Evolutionary conservation across 2,329 filamentous ascomycete genomes (phyloP).

Genomic region (Hymenoscyphus salicellus): DNA sequence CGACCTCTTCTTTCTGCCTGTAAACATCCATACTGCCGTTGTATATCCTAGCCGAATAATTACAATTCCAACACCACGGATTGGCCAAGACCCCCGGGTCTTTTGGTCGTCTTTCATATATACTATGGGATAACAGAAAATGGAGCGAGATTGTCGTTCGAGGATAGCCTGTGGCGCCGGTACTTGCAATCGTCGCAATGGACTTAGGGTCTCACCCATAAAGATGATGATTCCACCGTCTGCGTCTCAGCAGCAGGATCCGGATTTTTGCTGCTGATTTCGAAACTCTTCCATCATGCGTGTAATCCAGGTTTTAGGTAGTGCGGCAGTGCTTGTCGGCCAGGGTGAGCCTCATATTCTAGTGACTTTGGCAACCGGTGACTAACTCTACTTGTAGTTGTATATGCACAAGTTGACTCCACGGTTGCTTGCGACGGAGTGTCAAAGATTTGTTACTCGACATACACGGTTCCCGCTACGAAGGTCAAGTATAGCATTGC

Average conservation of each 20-base stretch:
- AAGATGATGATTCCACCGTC: constrained; percentile 2
- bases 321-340: constrained; percentile 10
- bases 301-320: constrained; percentile 4
- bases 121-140: constrained; percentile 4
- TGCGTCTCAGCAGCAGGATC: constrained; percentile 8
- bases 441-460: constrained; percentile 21
- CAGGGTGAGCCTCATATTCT: constrained; percentile 3
- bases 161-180: constrained; percentile 6
- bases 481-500: constrained; percentile 19
- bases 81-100: constrained; percentile 8
- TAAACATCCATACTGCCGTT: not conserved
- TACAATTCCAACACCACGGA: constrained; percentile 7
- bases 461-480: constrained; percentile 12
- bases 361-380: not conserved
- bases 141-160: not conserved
- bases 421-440: constrained; percentile 16
- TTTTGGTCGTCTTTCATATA: not conserved
- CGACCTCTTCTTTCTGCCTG: constrained; percentile 10
- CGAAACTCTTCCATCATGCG: constrained; percentile 11
- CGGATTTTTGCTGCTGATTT: not conserved
- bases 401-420: constrained; percentile 17
- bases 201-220: constrained; percentile 6
- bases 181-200: constrained; percentile 3
- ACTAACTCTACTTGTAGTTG: constrained; percentile 2
- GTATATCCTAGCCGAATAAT: constrained; percentile 10